phyloP scores from a whole-genome alignment of 202 grass and related monocot genomes.

The Bolboschoenoplectus hybrid region DNA sequence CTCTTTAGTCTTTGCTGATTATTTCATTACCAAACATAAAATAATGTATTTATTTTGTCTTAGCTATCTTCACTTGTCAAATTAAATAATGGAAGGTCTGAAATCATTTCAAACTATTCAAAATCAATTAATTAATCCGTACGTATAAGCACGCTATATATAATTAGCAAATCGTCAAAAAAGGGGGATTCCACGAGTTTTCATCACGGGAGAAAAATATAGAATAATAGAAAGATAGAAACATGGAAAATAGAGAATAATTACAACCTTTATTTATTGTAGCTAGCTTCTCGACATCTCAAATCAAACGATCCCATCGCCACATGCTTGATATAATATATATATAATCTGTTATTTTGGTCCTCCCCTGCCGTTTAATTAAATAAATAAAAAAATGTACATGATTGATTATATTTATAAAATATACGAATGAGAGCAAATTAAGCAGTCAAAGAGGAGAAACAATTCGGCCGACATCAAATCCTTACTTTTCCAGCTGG shows the following conservation, averaged over 20 bases:
- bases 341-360: background rate
- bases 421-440: background rate
- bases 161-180: background rate
- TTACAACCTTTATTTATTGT: background rate
- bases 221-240: background rate
- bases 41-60: too few relatives aligned
- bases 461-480: slow-evolving; percentile 21
- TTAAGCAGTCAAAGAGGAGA: background rate
- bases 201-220: background rate
- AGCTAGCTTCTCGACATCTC: background rate
- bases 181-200: background rate
- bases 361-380: background rate
- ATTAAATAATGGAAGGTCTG: too few relatives aligned
- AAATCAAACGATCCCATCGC: background rate
- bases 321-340: background rate
- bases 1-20: too few relatives aligned
- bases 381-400: background rate
- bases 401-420: background rate
- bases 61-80: too few relatives aligned
- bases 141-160: background rate
- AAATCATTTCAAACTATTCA: too few relatives aligned
- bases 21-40: too few relatives aligned
- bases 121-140: background rate
- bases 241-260: background rate
- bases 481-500: slow-evolving; percentile 24